A percentile compares a stretch with the other conserved stretches of the same genome.
phyloP scores from a whole-genome alignment of 1,139 yeast genomes.

The Pneumocystis canis region DNA sequence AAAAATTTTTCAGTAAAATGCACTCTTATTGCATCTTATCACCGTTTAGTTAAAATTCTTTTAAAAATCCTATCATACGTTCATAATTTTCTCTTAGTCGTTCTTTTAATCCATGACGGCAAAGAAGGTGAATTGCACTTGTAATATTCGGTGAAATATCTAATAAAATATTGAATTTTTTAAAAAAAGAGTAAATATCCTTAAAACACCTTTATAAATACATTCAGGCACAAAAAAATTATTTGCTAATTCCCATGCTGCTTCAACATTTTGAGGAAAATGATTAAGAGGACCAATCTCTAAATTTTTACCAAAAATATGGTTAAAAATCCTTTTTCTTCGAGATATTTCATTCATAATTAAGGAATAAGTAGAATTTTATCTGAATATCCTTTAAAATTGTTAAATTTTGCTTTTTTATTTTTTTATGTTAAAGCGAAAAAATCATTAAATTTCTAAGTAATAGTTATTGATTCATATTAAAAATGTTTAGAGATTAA shows the following conservation, averaged over 20 bases:
- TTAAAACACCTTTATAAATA: neutral
- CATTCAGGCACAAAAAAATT: neutral
- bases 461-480: no score
- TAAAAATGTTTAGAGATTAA: neutral
- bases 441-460: neutral
- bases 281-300: neutral
- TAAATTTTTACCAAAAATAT: neutral
- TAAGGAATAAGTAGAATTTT: neutral
- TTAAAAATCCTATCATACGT: neutral
- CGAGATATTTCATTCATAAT: neutral
- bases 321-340: neutral
- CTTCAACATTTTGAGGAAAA: neutral
- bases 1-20: neutral
- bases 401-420: neutral
- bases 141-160: neutral
- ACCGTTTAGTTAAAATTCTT: neutral
- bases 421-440: no score
- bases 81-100: neutral
- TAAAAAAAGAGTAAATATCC: neutral
- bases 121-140: neutral
- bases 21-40: neutral
- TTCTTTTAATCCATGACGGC: neutral
- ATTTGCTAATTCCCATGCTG: neutral
- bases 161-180: neutral
- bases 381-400: neutral